Conservation (phyloP, 805 yeast genomes). For the Kuraishia ogatae region DNA sequence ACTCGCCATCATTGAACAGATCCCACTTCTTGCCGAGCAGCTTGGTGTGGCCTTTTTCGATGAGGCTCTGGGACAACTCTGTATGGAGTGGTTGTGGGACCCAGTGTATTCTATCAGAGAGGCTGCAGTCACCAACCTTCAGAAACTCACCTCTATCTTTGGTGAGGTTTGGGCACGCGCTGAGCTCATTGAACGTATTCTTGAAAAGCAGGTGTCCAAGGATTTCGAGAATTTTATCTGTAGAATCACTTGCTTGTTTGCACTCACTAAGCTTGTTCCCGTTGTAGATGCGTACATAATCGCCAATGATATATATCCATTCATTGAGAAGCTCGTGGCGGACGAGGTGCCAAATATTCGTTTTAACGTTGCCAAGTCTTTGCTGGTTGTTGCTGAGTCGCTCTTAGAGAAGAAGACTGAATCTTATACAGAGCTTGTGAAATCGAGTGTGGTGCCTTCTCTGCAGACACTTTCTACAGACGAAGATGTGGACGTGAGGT, state of each 20-base stretch:
- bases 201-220: slow-evolving; percentile 30
- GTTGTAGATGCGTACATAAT: slow-evolving; percentile 55
- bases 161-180: slow-evolving; percentile 91
- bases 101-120: slow-evolving; percentile 93
- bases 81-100: slow-evolving; percentile 99
- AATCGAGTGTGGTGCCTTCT: slow-evolving; percentile 49
- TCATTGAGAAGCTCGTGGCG: slow-evolving; percentile 56
- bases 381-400: slow-evolving; percentile 50
- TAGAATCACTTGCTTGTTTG: slow-evolving; percentile 84
- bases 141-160: slow-evolving; percentile 73
- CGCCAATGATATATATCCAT: slow-evolving; percentile 65
- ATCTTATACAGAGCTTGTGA: slow-evolving; percentile 33
- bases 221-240: slow-evolving; percentile 67
- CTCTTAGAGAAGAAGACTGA: slow-evolving; percentile 24
- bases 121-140: slow-evolving; percentile 85
- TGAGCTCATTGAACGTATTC: slow-evolving; percentile 72
- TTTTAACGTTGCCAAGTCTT: slow-evolving; percentile 88
- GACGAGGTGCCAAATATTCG: slow-evolving; percentile 94
- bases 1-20: slow-evolving; percentile 92
- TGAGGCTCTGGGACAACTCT: slow-evolving; percentile 80
- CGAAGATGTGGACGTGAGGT: slow-evolving; percentile 83
- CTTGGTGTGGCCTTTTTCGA: slow-evolving; percentile 90
- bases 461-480: slow-evolving; percentile 62
- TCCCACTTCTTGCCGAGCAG: slow-evolving; percentile 90
- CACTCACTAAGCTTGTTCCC: slow-evolving; percentile 74